phyloP scores from a whole-genome alignment of 2,329 filamentous ascomycete genomes.

The Pseudogymnoascus sp. region DNA sequence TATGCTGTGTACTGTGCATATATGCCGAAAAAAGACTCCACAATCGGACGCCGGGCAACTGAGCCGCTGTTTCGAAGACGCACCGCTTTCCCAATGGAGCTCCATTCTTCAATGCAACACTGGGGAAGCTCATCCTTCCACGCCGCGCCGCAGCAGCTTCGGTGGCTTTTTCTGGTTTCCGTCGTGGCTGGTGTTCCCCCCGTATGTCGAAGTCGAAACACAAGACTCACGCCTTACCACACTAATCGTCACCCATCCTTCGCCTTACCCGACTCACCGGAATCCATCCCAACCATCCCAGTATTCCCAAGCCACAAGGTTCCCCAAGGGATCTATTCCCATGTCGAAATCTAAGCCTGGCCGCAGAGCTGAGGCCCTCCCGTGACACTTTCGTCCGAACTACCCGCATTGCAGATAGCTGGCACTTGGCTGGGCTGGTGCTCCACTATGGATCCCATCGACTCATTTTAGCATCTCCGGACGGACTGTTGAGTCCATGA shows the following conservation, averaged over 20 bases:
- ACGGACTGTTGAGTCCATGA: neutral
- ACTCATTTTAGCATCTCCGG: constrained; percentile 4
- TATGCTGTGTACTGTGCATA: neutral
- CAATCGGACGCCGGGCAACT: neutral
- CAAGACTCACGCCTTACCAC: neutral
- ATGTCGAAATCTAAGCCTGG: neutral
- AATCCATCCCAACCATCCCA: neutral
- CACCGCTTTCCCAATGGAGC: constrained; percentile 4
- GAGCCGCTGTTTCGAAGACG: constrained; percentile 2
- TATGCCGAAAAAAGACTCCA: constrained; percentile 4
- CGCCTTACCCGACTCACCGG: neutral
- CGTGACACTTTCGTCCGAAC: constrained; percentile 7
- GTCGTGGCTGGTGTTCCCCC: neutral
- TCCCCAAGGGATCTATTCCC: neutral
- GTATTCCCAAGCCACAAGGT: neutral
- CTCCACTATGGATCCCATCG: constrained; percentile 1
- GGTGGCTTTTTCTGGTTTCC: neutral
- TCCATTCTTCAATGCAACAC: constrained; percentile 2
- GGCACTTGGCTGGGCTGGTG: neutral
- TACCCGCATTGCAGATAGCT: neutral
- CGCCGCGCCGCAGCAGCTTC: neutral
- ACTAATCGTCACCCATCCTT: neutral
- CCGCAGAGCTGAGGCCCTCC: constrained; percentile 7
- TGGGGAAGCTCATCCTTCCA: neutral
- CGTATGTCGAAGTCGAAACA: neutral